Conservation (phyloP, 1,284 basidiomycete species). For the Fomitopsis palustris region DNA sequence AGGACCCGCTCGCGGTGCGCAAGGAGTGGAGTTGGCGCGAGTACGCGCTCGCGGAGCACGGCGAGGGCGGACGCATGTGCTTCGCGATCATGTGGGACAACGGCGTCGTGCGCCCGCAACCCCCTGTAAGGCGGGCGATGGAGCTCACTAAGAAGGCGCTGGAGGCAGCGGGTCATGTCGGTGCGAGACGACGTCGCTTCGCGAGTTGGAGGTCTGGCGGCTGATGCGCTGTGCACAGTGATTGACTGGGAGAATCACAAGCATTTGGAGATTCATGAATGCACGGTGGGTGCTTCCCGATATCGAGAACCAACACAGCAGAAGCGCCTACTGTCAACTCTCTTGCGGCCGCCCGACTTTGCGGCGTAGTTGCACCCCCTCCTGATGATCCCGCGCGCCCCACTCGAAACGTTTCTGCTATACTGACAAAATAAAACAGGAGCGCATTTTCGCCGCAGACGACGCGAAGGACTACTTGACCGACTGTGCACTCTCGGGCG, state of each 20-base stretch:
- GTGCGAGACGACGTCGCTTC: slow-evolving; percentile 26
- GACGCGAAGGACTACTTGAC: slow-evolving; percentile 25
- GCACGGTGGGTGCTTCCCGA: slow-evolving; percentile 6
- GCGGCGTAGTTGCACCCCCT: neutral
- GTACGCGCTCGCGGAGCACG: slow-evolving; percentile 58
- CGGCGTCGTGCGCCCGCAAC: slow-evolving; percentile 62
- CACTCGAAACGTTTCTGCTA: too few relatives aligned
- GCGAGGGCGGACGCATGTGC: slow-evolving; percentile 50
- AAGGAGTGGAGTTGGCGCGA: slow-evolving; percentile 65
- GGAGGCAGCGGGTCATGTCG: slow-evolving; percentile 62
- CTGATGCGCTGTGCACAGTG: slow-evolving; percentile 6
- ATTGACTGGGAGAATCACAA: slow-evolving; percentile 14
- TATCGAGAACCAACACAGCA: too few relatives aligned
- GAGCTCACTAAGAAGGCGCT: slow-evolving; percentile 56
- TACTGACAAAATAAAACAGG: slow-evolving; percentile 11
- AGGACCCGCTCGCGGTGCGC: slow-evolving; percentile 59
- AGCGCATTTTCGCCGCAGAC: slow-evolving; percentile 31
- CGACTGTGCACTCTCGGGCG: slow-evolving; percentile 28
- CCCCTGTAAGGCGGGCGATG: slow-evolving; percentile 66
- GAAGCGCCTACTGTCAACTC: neutral
- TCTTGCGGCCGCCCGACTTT: neutral
- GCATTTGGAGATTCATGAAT: slow-evolving; percentile 10
- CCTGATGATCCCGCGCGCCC: too few relatives aligned
- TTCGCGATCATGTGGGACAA: slow-evolving; percentile 67
- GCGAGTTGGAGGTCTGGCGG: neutral